phyloP scores from a whole-genome alignment of 306 rosid genomes.

The Begonia fuchsioides region DNA sequence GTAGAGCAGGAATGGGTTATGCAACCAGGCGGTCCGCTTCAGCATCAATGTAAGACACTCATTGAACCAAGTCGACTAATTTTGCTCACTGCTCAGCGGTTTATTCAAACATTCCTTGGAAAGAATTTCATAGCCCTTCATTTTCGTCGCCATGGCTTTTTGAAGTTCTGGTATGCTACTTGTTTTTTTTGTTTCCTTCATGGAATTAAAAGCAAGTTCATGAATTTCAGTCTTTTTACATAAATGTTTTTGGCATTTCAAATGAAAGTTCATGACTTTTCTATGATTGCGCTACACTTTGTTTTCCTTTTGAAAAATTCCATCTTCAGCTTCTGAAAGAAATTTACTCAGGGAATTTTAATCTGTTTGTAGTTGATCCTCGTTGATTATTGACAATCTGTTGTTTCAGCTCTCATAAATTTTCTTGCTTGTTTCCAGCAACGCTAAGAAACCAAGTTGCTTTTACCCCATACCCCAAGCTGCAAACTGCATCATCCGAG shows the following conservation, averaged over 20 bases:
- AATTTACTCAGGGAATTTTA: too few species aligned
- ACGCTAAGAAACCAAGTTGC: conserved; percentile 72
- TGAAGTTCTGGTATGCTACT: conserved; percentile 72
- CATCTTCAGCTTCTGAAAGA: too few species aligned
- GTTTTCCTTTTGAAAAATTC: too few species aligned
- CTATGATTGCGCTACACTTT: too few species aligned
- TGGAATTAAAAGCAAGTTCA: neutral
- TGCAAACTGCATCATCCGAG: conserved; percentile 62
- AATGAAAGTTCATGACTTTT: too few species aligned
- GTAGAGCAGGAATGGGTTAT: conserved; percentile 75
- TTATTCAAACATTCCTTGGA: conserved; percentile 86
- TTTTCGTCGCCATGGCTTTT: conserved; percentile 86
- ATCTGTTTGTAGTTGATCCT: neutral
- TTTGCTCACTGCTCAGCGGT: conserved; percentile 85
- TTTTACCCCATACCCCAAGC: conserved; percentile 98
- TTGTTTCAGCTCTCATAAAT: conserved; percentile 9
- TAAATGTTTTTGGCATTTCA: too few species aligned
- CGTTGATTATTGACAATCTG: neutral
- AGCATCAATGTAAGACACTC: conserved; percentile 72
- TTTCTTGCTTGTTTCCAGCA: conserved; percentile 38
- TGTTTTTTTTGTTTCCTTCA: neutral
- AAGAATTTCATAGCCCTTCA: conserved; percentile 68
- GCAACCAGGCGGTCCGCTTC: conserved; percentile 92
- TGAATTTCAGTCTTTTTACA: too few species aligned
- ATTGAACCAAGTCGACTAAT: conserved; percentile 73